Conservation (phyloP, 2,329 filamentous ascomycete species). For the Ascochyta fabae region DNA sequence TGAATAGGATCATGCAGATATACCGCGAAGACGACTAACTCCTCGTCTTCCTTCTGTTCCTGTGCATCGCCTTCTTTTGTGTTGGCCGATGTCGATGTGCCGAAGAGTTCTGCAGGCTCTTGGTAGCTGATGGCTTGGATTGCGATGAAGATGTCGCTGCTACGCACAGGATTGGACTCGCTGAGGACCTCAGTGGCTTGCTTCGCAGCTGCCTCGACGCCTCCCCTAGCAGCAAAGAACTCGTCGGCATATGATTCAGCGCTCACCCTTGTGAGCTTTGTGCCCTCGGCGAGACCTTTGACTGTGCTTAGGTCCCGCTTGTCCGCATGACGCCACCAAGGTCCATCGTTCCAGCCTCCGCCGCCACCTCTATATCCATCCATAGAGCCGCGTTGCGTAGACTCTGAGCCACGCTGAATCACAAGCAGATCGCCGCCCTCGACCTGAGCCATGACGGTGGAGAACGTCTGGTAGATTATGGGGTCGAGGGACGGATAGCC, state of each 20-base stretch:
- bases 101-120: constrained; percentile 71
- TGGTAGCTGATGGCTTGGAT: constrained; percentile 82
- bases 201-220: constrained; percentile 79
- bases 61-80: constrained; percentile 61
- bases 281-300: constrained; percentile 81
- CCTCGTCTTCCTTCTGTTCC: constrained; percentile 64
- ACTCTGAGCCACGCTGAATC: constrained; percentile 90
- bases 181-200: constrained; percentile 79
- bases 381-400: constrained; percentile 70
- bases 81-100: constrained; percentile 60
- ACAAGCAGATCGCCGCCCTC: constrained; percentile 95
- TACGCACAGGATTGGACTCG: constrained; percentile 87
- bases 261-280: constrained; percentile 86
- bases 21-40: constrained; percentile 74
- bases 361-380: constrained; percentile 63
- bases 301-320: constrained; percentile 81
- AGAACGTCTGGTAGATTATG: constrained; percentile 89
- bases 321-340: constrained; percentile 85
- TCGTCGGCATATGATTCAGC: constrained; percentile 88
- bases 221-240: constrained; percentile 79
- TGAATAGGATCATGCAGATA: constrained; percentile 90
- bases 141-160: constrained; percentile 93
- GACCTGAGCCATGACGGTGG: constrained; percentile 97
- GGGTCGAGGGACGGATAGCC: constrained; percentile 95
- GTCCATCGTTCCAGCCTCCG: constrained; percentile 87